A percentile compares a stretch with the other conserved stretches of the same genome.
phyloP scores from a whole-genome alignment of 768 basidiomycete genomes.

The Leccinum ochraceum region DNA sequence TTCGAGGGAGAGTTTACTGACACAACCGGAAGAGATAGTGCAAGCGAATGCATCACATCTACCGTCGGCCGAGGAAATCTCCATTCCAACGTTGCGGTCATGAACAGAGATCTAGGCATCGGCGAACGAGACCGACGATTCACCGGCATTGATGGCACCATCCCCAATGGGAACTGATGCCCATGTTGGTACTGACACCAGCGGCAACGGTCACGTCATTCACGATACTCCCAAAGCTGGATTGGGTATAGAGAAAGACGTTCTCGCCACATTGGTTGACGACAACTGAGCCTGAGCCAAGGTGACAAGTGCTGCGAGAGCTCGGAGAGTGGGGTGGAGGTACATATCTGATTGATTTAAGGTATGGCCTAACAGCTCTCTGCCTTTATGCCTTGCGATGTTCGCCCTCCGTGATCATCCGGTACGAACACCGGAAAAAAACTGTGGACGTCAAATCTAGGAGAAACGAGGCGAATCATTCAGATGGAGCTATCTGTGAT shows the following conservation, averaged over 20 bases:
- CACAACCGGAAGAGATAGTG: constrained; percentile 32
- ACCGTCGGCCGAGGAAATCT: constrained; percentile 30
- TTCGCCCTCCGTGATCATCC: neutral
- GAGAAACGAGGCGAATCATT: neutral
- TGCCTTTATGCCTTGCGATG: constrained; percentile 10
- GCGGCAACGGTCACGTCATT: constrained; percentile 29
- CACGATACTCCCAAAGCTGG: constrained; percentile 28
- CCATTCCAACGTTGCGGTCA: constrained; percentile 31
- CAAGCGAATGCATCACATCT: constrained; percentile 33
- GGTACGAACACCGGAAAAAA: neutral
- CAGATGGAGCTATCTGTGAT: constrained; percentile 3
- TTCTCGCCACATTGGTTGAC: constrained; percentile 27
- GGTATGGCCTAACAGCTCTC: neutral
- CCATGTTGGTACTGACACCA: constrained; percentile 27
- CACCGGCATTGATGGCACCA: constrained; percentile 31
- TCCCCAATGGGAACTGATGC: constrained; percentile 36
- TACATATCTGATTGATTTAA: neutral
- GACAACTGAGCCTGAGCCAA: constrained; percentile 23
- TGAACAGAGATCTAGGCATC: constrained; percentile 6
- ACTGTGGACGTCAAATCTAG: neutral
- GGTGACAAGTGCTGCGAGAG: neutral
- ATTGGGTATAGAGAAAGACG: constrained; percentile 33
- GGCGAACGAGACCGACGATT: neutral
- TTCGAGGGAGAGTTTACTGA: constrained; percentile 11
- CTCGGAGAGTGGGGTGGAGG: neutral